Base-by-base conservation (phyloP, 306 rosid genomes). In the Pyrus pyrifolia region DNA sequence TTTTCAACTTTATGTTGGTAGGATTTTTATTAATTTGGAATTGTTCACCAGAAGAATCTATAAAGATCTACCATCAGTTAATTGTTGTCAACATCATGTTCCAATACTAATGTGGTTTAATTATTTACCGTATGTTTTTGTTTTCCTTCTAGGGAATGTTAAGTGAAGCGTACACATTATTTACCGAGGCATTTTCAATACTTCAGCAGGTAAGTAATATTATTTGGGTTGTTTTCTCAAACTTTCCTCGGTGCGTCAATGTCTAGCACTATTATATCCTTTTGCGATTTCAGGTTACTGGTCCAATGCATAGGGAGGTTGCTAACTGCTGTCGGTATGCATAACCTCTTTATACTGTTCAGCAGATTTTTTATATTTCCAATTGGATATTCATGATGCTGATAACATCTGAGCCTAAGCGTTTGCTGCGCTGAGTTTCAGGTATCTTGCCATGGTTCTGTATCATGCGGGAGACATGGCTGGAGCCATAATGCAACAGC, bases 381-480 rank as follows among this genome's bases (percentile, higher is more conserved):
- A 70, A 22, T 15, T 11, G 61, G 68, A 13, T 45, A 31, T 52
- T 62, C 72, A 30, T 40, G 64, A 67, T 72, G 38, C 21, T 73
- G 65, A 57, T 78, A 25, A 66, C 75, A 60, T 60, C 45, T 63
- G 22, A 61, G 61, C 59, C 59, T 49, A 29, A 75, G 27, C 23
- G 44, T 76, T 72, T 57, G 62, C 70, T 73, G 21, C 25, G 12
- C n/a, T 33, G 71, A 71, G 23, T 88, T 87, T 83, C 94, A 96
- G 99, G 93, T 91, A 96, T 84, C 99, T 96, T 71, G 99, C 99
- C 69, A 96, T 91, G 99, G 99, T 96, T 81, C 81, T 96, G 79
- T 96, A 96, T 81, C 99, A 96, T 85, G 96, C 98, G 19, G 99
- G 99, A 79, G 99, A 96, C 77, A 91, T 91, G 99, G 96, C 97